Evolutionary conservation across 805 yeast species (phyloP), one percentile per base, ranked within the genome.

Genomic region (Scheffersomyces spartinae): DNA sequence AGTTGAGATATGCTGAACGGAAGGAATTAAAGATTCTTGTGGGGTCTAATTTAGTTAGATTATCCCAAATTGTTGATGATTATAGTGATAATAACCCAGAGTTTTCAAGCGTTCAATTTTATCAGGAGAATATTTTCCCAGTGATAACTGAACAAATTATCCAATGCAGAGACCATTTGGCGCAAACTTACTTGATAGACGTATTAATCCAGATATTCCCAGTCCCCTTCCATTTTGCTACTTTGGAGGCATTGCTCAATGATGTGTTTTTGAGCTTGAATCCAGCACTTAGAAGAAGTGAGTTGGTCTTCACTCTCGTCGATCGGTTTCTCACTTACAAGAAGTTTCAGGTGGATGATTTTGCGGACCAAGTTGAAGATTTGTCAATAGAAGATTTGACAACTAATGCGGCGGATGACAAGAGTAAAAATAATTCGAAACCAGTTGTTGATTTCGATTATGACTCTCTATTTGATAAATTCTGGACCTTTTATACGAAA

Each of bases 201-300:
- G 95, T 91, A 8, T 64, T 91, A 27, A 78, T 86, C 28, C 96
- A 88, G 47, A 93, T 86, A 2, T 91, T 91, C 56, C 96, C 97
- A 1, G 95, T 83, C 42, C 83, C 80, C 35, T 88, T 79, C 48
- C 97, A 91, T 42, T 54, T 85, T 32, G 64, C 64, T 12, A 82
- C 95, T 0, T 58, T 91, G 38, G 74, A 74, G 27, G 53, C 57
- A 17, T 71, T 81, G 36, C 61, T 91, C 36, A 47, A 46, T 25
- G 65, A 64, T 16, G 73, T 86, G 1, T 68, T 83, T 12, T 52
- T 74, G 27, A 64, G 70, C 29, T 57, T 91, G 32, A 74, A 72
- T 43, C 85, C 91, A 1, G 62, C 67, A 23, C 79, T 83, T n/a
- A 65, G 73, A 22, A 63, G 79, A 28, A 68, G 74, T 21, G 74